Percentiles rank a stretch among this genome's conserved stretches.
These are phyloP conservation scores for Phymatotrichopsis omnivora DNA, from an alignment of 2,329 filamentous ascomycete species.

Conservation along the genomic window DNA sequence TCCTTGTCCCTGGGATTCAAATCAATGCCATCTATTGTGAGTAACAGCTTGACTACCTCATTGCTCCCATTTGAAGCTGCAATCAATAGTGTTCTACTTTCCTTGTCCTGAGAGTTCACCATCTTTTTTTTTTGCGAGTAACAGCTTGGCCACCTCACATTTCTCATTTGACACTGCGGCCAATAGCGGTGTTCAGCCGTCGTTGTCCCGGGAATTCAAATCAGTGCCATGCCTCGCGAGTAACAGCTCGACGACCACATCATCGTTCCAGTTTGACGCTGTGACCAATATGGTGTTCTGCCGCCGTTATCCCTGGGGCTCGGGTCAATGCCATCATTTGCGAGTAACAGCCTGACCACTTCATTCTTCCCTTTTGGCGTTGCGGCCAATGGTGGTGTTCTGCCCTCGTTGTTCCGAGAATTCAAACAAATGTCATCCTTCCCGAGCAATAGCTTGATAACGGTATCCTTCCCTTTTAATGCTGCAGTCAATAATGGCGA, in stretches of 20 bases:
- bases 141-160: constrained; percentile 21
- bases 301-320: too few species aligned
- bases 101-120: constrained; percentile 24
- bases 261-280: too few species aligned
- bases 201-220: too few species aligned
- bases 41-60: constrained; percentile 21
- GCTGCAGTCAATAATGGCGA: constrained; percentile 22
- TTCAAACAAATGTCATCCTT: constrained; percentile 16
- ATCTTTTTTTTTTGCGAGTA: constrained; percentile 20
- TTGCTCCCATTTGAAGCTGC: constrained; percentile 23
- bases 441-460: constrained; percentile 25
- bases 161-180: constrained; percentile 22
- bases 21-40: constrained; percentile 2
- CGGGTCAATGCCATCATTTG: too few species aligned
- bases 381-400: constrained; percentile 29
- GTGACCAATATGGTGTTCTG: too few species aligned
- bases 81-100: constrained; percentile 25
- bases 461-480: constrained; percentile 17
- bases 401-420: constrained; percentile 21
- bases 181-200: constrained; percentile 19
- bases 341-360: constrained; percentile 21
- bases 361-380: constrained; percentile 18
- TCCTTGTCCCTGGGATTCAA: too few species aligned
- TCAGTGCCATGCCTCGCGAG: too few species aligned
- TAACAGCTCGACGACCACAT: too few species aligned